phyloP scores from a whole-genome alignment of 2,329 filamentous ascomycete species.

The Xylariales sp. region DNA sequence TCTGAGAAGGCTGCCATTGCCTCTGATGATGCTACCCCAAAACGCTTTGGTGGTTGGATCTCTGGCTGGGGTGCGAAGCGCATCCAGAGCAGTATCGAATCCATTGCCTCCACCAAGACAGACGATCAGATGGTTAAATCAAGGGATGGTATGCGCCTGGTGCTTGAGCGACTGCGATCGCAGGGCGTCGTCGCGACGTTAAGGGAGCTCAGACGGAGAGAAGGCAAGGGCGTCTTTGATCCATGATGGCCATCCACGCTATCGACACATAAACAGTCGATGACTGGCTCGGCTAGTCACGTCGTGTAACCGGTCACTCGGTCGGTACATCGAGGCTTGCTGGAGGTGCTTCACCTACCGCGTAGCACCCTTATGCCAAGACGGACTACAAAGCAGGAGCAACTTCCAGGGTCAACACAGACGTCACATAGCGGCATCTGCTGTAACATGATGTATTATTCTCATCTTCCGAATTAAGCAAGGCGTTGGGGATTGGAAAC shows the following conservation, averaged over 20 bases:
- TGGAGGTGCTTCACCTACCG: too few species aligned
- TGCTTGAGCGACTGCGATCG: slow-evolving; percentile 64
- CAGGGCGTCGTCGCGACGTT: slow-evolving; percentile 54
- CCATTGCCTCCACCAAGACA: slow-evolving; percentile 71
- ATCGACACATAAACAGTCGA: too few species aligned
- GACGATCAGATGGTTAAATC: slow-evolving; percentile 75
- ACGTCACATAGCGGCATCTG: neutral
- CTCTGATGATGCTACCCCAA: slow-evolving; percentile 29
- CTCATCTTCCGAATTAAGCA: neutral
- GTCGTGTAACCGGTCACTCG: neutral
- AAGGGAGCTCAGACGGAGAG: slow-evolving; percentile 44
- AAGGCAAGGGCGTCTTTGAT: slow-evolving; percentile 32
- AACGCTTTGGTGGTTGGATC: slow-evolving; percentile 40
- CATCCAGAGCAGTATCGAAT: slow-evolving; percentile 76
- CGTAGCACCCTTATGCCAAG: too few species aligned
- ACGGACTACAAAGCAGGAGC: too few species aligned
- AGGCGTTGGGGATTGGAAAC: slow-evolving; percentile 9
- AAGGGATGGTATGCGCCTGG: slow-evolving; percentile 77
- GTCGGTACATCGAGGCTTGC: neutral
- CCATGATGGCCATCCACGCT: slow-evolving; percentile 1
- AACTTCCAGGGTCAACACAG: too few species aligned
- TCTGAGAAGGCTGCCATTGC: slow-evolving; percentile 40
- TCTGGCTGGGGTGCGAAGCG: slow-evolving; percentile 58
- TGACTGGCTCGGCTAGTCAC: neutral
- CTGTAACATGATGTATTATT: slow-evolving; percentile 3